These are phyloP conservation scores for Corynascus novoguineensis DNA, from an alignment of 495 filamentous ascomycete species.

Conservation along the genomic window DNA sequence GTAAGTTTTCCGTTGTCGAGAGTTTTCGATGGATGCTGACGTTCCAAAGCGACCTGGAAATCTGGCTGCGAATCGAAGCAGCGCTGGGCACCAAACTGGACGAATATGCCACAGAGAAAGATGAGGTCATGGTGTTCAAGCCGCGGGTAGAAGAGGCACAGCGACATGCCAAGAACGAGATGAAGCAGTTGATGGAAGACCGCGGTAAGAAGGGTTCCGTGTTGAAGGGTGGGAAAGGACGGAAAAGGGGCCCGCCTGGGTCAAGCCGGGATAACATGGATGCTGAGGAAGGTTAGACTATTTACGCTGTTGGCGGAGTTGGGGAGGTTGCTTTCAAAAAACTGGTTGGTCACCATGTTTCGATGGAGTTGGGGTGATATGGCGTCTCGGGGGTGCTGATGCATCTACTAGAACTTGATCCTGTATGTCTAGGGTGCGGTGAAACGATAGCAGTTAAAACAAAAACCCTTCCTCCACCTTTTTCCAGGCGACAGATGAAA, in stretches of 20 bases:
- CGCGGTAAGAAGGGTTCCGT: conserved; percentile 58
- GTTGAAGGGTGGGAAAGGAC: conserved; percentile 48
- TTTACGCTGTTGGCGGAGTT: not conserved
- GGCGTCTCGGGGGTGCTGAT: not conserved
- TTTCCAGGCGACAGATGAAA: too few relatives aligned
- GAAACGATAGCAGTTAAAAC: too few relatives aligned
- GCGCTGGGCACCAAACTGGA: conserved; percentile 70
- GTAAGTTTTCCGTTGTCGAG: conserved; percentile 13
- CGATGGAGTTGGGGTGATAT: conserved; percentile 1
- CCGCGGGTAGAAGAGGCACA: conserved; percentile 80
- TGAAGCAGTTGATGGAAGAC: conserved; percentile 80
- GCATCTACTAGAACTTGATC: too few relatives aligned
- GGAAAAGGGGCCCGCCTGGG: conserved; percentile 47
- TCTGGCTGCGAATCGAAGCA: conserved; percentile 77
- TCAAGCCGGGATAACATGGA: conserved; percentile 66
- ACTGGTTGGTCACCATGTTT: not conserved
- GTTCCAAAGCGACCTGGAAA: conserved; percentile 60
- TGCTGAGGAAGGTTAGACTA: conserved; percentile 60
- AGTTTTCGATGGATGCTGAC: not conserved
- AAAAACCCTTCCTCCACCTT: not conserved
- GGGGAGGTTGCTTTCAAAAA: not conserved
- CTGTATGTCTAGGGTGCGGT: too few relatives aligned
- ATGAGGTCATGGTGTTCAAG: conserved; percentile 82
- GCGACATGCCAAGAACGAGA: conserved; percentile 68
- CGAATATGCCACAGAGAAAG: conserved; percentile 62